Evolutionary conservation across 1,139 yeast genomes (phyloP).

Genomic region (Hanseniaspora uvarum): DNA sequence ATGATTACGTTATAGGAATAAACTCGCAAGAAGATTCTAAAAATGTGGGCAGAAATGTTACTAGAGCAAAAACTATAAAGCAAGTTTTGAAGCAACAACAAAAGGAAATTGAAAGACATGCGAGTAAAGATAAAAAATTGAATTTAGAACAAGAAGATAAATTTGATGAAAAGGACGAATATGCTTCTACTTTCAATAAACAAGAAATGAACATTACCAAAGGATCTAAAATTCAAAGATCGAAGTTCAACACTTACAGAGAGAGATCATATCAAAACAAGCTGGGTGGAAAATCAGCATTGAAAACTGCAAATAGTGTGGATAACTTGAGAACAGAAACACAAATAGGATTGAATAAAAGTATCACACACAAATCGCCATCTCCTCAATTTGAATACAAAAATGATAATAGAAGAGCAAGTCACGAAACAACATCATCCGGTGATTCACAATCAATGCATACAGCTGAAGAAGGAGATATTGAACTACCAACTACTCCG

Average conservation of each 20-base stretch:
- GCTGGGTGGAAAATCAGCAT: background rate
- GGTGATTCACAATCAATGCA: slow-evolving; percentile 13
- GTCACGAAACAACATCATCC: slow-evolving; percentile 1
- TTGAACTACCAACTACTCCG: background rate
- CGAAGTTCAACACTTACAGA: slow-evolving; percentile 29
- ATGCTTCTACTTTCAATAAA: slow-evolving; percentile 12
- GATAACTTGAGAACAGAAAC: slow-evolving; percentile 7
- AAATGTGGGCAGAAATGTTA: background rate
- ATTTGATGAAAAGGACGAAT: background rate
- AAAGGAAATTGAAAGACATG: slow-evolving; percentile 14
- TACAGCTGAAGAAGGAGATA: slow-evolving; percentile 12
- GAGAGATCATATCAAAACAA: slow-evolving; percentile 20
- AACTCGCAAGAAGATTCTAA: background rate
- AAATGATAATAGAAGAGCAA: background rate
- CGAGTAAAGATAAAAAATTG: slow-evolving; percentile 1
- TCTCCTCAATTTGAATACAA: background rate
- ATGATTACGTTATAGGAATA: slow-evolving; percentile 13
- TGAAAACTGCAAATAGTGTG: slow-evolving; percentile 9
- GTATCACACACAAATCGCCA: background rate
- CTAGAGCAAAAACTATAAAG: slow-evolving; percentile 15
- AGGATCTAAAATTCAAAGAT: slow-evolving; percentile 29
- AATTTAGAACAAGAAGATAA: background rate
- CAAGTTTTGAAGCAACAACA: slow-evolving; percentile 14
- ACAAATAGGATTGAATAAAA: background rate
- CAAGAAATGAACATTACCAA: slow-evolving; percentile 5